phyloP scores from a whole-genome alignment of 1,139 yeast genomes.

The Zygosaccharomyces pseudobailii region DNA sequence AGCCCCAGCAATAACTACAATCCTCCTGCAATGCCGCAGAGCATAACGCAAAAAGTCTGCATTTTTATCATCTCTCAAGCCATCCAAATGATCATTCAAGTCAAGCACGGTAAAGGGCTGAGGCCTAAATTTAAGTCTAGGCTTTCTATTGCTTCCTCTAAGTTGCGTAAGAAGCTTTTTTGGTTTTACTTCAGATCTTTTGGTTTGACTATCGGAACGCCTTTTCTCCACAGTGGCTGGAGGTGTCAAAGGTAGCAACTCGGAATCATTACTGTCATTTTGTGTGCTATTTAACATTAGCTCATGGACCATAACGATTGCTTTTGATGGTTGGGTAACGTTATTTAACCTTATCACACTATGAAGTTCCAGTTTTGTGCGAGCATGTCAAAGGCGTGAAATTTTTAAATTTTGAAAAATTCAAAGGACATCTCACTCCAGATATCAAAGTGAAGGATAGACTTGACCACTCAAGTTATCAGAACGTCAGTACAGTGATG shows the following conservation, averaged over 20 bases:
- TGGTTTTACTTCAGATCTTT: slow-evolving; percentile 13
- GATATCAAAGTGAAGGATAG: background rate
- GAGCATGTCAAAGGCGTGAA: background rate
- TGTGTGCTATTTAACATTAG: background rate
- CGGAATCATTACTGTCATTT: background rate
- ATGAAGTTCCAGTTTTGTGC: background rate
- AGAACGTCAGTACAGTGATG: slow-evolving; percentile 41
- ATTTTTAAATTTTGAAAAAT: background rate
- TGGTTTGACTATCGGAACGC: background rate
- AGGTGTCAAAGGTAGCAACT: slow-evolving; percentile 18
- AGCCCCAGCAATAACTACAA: slow-evolving; percentile 72
- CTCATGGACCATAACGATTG: background rate
- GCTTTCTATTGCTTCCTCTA: slow-evolving; percentile 32
- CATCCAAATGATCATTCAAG: slow-evolving; percentile 30
- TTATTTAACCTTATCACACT: background rate
- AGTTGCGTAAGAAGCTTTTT: slow-evolving; percentile 22
- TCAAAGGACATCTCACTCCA: background rate
- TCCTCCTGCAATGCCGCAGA: slow-evolving; percentile 44
- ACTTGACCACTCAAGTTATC: background rate
- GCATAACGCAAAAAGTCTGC: slow-evolving; percentile 42
- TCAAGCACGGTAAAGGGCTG: slow-evolving; percentile 40
- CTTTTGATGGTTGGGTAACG: background rate
- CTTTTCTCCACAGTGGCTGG: slow-evolving; percentile 20
- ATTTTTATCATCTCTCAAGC: slow-evolving; percentile 35
- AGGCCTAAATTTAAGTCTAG: slow-evolving; percentile 42